Conservation (phyloP, 768 basidiomycete genomes). For the Mycena metata region DNA sequence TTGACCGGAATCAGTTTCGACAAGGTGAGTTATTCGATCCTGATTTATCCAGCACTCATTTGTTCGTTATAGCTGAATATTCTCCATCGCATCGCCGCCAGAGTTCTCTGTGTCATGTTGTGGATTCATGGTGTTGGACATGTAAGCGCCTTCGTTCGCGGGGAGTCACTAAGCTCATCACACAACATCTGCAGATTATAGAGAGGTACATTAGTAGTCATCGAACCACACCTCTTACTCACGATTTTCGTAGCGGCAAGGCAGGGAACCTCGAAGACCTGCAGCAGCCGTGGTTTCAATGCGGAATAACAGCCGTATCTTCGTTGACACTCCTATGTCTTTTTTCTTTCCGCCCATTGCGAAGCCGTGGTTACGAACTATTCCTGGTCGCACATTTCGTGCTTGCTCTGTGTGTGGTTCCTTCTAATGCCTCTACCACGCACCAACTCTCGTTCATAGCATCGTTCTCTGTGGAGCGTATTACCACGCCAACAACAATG, state of each 20-base stretch:
- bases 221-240: conserved; percentile 27
- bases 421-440: neutral
- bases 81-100: conserved; percentile 63
- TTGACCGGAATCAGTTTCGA: conserved; percentile 66
- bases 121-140: conserved; percentile 64
- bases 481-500: conserved; percentile 27
- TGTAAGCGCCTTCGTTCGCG: conserved; percentile 45
- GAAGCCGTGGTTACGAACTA: conserved; percentile 61
- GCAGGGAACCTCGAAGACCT: conserved; percentile 29
- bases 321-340: conserved; percentile 60
- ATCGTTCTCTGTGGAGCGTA: conserved; percentile 20
- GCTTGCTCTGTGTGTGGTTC: conserved; percentile 50
- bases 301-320: conserved; percentile 53
- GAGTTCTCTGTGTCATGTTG: conserved; percentile 59
- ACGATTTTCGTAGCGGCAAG: conserved; percentile 24
- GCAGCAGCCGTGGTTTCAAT: conserved; percentile 49
- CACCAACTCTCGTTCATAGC: neutral
- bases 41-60: neutral
- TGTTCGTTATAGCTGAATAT: conserved; percentile 53
- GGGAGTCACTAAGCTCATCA: neutral
- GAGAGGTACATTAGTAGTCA: conserved; percentile 16
- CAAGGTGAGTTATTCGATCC: conserved; percentile 44
- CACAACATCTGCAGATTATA: conserved; percentile 13
- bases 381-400: conserved; percentile 66
- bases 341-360: conserved; percentile 64